phyloP scores from a whole-genome alignment of 495 filamentous ascomycete genomes.

The Neurospora sp. region DNA sequence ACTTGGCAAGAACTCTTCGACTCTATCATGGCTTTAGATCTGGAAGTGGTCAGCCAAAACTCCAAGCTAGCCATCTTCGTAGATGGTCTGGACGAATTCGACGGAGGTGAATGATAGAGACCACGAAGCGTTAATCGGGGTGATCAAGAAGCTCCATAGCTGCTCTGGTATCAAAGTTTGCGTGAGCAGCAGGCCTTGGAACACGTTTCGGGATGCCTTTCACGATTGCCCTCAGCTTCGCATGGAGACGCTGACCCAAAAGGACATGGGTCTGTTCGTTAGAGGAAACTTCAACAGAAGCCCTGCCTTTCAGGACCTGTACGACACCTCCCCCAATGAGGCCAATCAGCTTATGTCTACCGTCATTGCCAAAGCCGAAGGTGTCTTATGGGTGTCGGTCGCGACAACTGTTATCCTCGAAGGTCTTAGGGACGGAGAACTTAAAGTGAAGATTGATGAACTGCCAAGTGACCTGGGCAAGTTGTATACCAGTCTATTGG shows the following conservation, averaged over 20 bases:
- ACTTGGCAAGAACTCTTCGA: no score
- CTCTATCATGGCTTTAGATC: no score
- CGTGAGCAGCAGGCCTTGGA: constrained; percentile 33
- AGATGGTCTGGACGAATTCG: not conserved
- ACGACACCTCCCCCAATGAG: no score
- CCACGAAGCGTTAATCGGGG: no score
- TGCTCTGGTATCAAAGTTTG: constrained; percentile 24
- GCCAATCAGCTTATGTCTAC: no score
- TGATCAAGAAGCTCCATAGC: no score
- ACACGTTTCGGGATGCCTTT: constrained; percentile 26
- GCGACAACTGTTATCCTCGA: constrained; percentile 19
- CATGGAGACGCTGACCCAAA: constrained; percentile 17
- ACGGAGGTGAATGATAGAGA: no score
- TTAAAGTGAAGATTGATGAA: constrained; percentile 13
- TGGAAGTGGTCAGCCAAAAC: no score
- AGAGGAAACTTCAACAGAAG: not conserved
- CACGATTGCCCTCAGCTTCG: constrained; percentile 1
- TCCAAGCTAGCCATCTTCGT: no score
- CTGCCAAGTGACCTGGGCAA: constrained; percentile 20
- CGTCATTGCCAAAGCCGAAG: constrained; percentile 10
- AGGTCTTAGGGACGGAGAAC: constrained; percentile 23
- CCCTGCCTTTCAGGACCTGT: no score
- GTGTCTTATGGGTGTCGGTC: constrained; percentile 35
- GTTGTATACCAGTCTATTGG: not conserved
- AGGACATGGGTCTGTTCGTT: constrained; percentile 16